Evolutionary conservation across 441 rosid species (phyloP).

Genomic region (Pelargonium myrrhifolium): DNA sequence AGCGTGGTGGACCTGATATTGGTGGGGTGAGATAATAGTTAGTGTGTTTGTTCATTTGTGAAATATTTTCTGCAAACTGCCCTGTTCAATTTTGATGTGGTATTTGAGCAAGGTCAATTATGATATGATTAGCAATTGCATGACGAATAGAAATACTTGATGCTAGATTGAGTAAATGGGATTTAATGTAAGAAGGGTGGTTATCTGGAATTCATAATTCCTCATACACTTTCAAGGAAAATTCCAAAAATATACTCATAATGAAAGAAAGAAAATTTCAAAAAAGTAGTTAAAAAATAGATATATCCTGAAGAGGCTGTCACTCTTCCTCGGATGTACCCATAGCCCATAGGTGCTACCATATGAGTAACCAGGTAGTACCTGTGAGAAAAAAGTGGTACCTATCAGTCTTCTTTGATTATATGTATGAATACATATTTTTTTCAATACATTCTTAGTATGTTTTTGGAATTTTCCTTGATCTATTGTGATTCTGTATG

Average conservation of each 20-base stretch:
- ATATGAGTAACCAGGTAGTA: no score
- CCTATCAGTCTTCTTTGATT: no score
- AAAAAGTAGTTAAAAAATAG: no score
- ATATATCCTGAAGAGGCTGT: no score
- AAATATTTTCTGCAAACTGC: conserved; percentile 3
- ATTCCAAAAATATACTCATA: no score
- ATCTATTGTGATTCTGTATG: background rate
- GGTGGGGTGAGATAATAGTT: conserved; percentile 68
- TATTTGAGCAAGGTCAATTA: background rate
- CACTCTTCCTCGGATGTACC: no score
- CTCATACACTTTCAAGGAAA: background rate
- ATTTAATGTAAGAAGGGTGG: background rate
- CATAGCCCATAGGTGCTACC: no score
- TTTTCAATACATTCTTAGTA: background rate
- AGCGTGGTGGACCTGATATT: conserved; percentile 96
- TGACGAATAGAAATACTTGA: background rate
- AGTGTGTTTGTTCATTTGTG: background rate
- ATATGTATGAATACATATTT: no score
- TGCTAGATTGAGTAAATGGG: background rate
- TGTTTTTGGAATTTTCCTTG: background rate
- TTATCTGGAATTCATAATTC: background rate
- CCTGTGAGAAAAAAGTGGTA: no score
- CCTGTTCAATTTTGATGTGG: background rate
- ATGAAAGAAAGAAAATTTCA: no score
- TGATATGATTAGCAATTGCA: background rate